Conservation (phyloP, 1,284 basidiomycete genomes). For the Dichomitus squalens region DNA sequence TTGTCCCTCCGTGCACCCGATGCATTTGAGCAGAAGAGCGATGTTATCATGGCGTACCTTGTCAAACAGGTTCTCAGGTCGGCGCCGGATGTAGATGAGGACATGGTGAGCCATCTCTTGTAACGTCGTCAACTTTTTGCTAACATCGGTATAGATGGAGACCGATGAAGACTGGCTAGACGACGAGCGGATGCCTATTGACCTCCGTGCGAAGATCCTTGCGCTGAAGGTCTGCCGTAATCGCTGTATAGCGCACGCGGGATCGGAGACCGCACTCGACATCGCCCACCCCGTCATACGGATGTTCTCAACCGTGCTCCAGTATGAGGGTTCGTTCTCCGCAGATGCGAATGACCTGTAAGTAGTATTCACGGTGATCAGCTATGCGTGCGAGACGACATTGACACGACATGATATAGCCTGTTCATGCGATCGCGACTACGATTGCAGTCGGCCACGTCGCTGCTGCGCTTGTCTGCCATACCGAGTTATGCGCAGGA, state of each 20-base stretch:
- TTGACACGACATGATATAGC: constrained; percentile 35
- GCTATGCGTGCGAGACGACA: constrained; percentile 1
- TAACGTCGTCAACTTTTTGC: background rate
- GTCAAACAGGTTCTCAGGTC: constrained; percentile 75
- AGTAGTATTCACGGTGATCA: constrained; percentile 29
- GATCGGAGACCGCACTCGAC: constrained; percentile 60
- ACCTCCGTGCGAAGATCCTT: constrained; percentile 69
- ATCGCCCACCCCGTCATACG: constrained; percentile 76
- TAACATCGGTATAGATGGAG: constrained; percentile 41
- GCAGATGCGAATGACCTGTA: constrained; percentile 69
- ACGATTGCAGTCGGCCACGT: constrained; percentile 81
- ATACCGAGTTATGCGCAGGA: constrained; percentile 62
- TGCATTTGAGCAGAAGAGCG: constrained; percentile 78
- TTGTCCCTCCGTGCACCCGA: constrained; percentile 71
- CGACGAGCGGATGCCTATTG: constrained; percentile 58
- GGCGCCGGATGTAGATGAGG: constrained; percentile 38
- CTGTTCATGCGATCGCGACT: constrained; percentile 66
- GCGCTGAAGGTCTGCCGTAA: constrained; percentile 81
- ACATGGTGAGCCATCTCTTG: background rate
- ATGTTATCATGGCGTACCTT: constrained; percentile 71
- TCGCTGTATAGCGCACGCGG: constrained; percentile 71
- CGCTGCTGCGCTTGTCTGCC: constrained; percentile 80
- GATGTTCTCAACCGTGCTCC: constrained; percentile 71
- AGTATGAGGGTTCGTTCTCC: constrained; percentile 64
- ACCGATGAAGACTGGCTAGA: constrained; percentile 78